Evolutionary conservation across 192 early-diverging fungal genomes (phyloP).

Genomic region (Mortierella claussenii): DNA sequence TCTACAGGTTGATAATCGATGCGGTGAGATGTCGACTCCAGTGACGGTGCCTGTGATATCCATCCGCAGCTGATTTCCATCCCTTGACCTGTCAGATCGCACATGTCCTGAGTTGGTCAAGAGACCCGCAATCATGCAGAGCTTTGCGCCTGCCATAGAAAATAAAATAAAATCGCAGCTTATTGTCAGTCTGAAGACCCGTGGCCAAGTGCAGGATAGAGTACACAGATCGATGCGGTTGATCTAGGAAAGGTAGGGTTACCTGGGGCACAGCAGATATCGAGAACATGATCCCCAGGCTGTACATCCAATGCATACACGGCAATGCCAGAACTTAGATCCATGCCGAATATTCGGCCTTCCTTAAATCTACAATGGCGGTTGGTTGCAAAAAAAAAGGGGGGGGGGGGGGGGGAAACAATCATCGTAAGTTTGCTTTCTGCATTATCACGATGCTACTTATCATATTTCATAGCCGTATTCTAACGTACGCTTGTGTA

Average conservation of each 20-base stretch:
- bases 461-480: no score
- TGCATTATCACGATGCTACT: no score
- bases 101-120: slow-evolving; percentile 61
- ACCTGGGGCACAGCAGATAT: slow-evolving; percentile 87
- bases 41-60: slow-evolving; percentile 84
- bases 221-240: no score
- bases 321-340: slow-evolving; percentile 88
- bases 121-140: slow-evolving; percentile 83
- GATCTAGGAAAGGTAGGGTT: not conserved
- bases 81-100: slow-evolving; percentile 11
- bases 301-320: slow-evolving; percentile 78
- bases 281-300: slow-evolving; percentile 87
- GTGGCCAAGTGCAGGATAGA: no score
- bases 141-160: slow-evolving; percentile 73
- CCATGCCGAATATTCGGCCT: slow-evolving; percentile 75
- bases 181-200: no score
- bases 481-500: slow-evolving; percentile 62
- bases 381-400: slow-evolving; percentile 5
- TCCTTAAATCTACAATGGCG: slow-evolving; percentile 55
- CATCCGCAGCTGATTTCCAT: slow-evolving; percentile 28
- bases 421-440: no score
- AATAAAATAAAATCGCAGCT: not conserved
- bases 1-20: slow-evolving; percentile 81
- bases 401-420: no score
- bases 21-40: slow-evolving; percentile 85